Evolutionary conservation across 2,329 filamentous ascomycete genomes (phyloP).

Genomic region (Ampelomyces quisqualis): DNA sequence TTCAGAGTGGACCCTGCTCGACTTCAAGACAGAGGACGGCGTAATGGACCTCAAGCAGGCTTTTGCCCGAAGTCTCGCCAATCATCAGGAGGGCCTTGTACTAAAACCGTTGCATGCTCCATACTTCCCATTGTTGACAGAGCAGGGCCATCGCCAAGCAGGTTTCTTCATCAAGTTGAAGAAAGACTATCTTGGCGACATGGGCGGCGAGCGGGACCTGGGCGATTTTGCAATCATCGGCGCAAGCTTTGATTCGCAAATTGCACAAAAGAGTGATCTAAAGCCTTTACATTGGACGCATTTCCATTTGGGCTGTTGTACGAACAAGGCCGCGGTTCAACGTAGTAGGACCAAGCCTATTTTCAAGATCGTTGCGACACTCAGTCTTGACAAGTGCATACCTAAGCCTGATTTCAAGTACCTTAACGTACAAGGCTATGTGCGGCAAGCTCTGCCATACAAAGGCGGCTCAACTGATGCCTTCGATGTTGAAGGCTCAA

Average conservation of each 20-base stretch:
- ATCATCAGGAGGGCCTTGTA: conserved; percentile 74
- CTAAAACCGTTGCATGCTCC: conserved; percentile 74
- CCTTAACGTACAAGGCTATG: conserved; percentile 46
- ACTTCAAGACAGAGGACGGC: conserved; percentile 55
- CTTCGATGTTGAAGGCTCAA: conserved; percentile 27
- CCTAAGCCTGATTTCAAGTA: conserved; percentile 47
- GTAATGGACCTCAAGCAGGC: conserved; percentile 37
- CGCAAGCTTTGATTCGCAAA: conserved; percentile 66
- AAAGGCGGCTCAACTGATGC: conserved; percentile 20
- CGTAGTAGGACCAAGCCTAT: conserved; percentile 55
- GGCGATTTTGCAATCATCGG: conserved; percentile 81
- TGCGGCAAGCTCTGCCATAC: conserved; percentile 34
- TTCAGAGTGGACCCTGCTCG: conserved; percentile 65
- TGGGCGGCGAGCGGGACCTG: conserved; percentile 66
- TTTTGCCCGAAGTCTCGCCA: conserved; percentile 67
- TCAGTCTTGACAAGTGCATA: conserved; percentile 50
- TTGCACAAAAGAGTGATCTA: conserved; percentile 58
- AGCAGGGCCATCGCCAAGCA: conserved; percentile 27
- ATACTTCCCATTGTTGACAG: conserved; percentile 59
- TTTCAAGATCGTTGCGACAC: conserved; percentile 66
- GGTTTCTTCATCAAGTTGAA: conserved; percentile 77
- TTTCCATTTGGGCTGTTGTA: conserved; percentile 75
- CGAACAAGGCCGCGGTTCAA: conserved; percentile 63
- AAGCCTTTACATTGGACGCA: conserved; percentile 70
- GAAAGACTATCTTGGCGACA: conserved; percentile 77